A percentile compares a stretch with the other conserved stretches of the same genome.
Evolutionary conservation across 176 grass and related monocot genomes (phyloP).

Genomic region (Stipa capillata): DNA sequence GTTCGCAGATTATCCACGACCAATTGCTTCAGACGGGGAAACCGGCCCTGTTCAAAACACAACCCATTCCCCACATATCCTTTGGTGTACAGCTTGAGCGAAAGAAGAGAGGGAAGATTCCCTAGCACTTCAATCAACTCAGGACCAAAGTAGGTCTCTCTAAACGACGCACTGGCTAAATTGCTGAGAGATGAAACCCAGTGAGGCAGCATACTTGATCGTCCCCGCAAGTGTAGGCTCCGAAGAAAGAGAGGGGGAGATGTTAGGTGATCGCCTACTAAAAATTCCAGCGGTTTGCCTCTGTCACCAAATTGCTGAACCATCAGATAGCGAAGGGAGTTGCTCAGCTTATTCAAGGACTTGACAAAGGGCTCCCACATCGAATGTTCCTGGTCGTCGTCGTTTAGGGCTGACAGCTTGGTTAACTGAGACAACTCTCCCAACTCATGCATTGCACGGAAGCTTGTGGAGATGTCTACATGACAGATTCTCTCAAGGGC

Average conservation of each 20-base stretch:
- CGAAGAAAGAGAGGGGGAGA: not conserved
- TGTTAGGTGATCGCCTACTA: not conserved
- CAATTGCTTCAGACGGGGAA: not conserved
- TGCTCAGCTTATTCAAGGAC: not conserved
- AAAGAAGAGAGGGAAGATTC: conserved; percentile 3
- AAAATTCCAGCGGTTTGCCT: not conserved
- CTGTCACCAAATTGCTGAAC: not conserved
- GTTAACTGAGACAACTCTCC: not conserved
- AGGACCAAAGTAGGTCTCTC: not conserved
- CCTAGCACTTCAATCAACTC: not conserved
- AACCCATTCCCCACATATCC: not conserved
- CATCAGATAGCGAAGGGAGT: not conserved
- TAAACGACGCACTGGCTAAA: not conserved
- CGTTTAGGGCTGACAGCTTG: not conserved
- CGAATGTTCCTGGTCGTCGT: not conserved
- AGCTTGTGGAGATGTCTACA: not conserved
- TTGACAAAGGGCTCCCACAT: not conserved
- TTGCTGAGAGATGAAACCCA: not conserved
- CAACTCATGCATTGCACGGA: not conserved
- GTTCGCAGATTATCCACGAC: not conserved
- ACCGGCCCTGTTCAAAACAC: not conserved
- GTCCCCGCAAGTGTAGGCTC: not conserved
- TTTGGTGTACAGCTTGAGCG: not conserved
- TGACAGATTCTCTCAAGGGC: not conserved
- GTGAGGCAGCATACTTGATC: not conserved